Evolutionary conservation across 345 rosid species (phyloP).

Genomic region (Aurinia saxatilis): DNA sequence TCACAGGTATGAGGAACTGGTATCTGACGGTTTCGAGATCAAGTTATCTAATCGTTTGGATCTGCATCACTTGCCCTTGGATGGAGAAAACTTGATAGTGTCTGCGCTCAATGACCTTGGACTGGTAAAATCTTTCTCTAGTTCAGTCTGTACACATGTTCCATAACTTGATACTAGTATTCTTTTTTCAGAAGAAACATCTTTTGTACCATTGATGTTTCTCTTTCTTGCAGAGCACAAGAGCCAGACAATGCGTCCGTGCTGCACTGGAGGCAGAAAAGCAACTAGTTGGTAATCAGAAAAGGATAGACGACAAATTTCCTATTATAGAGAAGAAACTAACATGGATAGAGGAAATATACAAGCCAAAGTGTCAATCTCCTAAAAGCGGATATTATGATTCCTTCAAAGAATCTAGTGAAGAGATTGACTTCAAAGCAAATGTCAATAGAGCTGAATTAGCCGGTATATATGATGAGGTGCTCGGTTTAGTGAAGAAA

Average conservation of each 20-base stretch:
- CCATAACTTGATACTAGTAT: neutral
- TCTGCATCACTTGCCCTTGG: constrained; percentile 30
- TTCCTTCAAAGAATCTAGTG: constrained; percentile 42
- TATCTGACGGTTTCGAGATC: constrained; percentile 17
- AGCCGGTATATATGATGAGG: constrained; percentile 70
- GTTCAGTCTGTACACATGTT: neutral
- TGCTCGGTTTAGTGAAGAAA: constrained; percentile 53
- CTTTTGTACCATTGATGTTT: neutral
- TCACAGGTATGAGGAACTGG: constrained; percentile 32
- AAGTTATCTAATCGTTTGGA: constrained; percentile 30
- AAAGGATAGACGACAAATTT: constrained; percentile 7
- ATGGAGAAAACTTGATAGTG: constrained; percentile 5
- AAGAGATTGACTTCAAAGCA: constrained; percentile 47
- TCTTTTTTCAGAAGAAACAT: neutral
- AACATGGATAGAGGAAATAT: constrained; percentile 16
- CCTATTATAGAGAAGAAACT: neutral
- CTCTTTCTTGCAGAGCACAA: constrained; percentile 38
- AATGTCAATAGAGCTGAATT: constrained; percentile 61
- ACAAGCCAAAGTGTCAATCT: constrained; percentile 31
- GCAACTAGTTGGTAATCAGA: constrained; percentile 37
- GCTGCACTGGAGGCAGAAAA: constrained; percentile 55
- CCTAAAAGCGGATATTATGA: constrained; percentile 49
- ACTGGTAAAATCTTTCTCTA: constrained; percentile 44
- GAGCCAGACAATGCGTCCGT: constrained; percentile 48
- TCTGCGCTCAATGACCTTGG: constrained; percentile 47